Conservation (phyloP, 345 rosid species). For the Chamaenerion angustifolium region DNA sequence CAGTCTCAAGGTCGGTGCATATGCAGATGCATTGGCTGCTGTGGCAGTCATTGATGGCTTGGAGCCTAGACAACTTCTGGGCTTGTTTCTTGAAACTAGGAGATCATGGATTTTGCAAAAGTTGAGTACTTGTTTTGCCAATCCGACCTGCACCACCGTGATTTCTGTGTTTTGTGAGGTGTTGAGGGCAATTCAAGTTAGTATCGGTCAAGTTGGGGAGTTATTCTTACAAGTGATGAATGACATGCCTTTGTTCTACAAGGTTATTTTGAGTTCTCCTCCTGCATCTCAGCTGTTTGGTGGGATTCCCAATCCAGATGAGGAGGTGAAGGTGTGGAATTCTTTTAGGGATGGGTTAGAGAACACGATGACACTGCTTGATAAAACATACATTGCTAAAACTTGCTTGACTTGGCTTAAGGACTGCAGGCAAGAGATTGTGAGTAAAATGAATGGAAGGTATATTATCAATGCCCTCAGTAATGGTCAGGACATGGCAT, state of each 20-base stretch:
- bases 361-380: slow-evolving; percentile 37
- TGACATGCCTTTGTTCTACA: slow-evolving; percentile 85
- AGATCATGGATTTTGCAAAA: slow-evolving; percentile 69
- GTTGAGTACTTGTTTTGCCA: slow-evolving; percentile 31
- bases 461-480: slow-evolving; percentile 50
- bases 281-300: slow-evolving; percentile 93
- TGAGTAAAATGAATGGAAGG: slow-evolving; percentile 50
- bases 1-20: slow-evolving; percentile 36
- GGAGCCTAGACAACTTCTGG: slow-evolving; percentile 53
- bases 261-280: slow-evolving; percentile 68
- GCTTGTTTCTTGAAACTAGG: slow-evolving; percentile 64
- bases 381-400: slow-evolving; percentile 39
- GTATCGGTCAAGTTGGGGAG: slow-evolving; percentile 83
- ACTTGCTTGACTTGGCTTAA: slow-evolving; percentile 76
- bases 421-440: slow-evolving; percentile 47
- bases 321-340: slow-evolving; percentile 85
- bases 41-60: slow-evolving; percentile 73
- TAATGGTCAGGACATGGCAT: slow-evolving; percentile 63
- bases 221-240: slow-evolving; percentile 78
- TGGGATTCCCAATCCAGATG: slow-evolving; percentile 87
- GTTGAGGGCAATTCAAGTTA: slow-evolving; percentile 61
- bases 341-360: slow-evolving; percentile 70
- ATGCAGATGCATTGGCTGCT: slow-evolving; percentile 82
- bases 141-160: slow-evolving; percentile 23
- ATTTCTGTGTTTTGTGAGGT: slow-evolving; percentile 62